phyloP scores from a whole-genome alignment of 768 basidiomycete species.

The Candolleomyces efflorescens region DNA sequence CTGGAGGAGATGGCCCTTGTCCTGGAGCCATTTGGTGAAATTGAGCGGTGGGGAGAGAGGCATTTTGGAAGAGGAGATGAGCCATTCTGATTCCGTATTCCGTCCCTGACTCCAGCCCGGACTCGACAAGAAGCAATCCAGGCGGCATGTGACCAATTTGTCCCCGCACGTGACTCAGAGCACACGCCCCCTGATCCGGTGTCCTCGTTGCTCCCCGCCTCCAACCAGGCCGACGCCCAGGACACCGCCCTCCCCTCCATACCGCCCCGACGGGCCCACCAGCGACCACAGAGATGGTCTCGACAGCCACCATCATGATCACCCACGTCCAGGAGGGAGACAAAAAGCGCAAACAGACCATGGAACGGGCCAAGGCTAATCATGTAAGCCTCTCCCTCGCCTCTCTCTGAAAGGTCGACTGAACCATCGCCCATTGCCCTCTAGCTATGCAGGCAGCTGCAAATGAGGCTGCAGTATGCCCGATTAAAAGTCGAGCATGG shows the following conservation, averaged over 20 bases:
- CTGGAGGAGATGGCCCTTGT: conserved; percentile 75
- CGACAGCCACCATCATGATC: conserved; percentile 19
- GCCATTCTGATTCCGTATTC: background rate
- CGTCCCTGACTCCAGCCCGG: too few species aligned
- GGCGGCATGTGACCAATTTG: background rate
- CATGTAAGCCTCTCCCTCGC: conserved; percentile 40
- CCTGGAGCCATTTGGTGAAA: conserved; percentile 82
- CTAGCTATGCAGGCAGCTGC: conserved; percentile 68
- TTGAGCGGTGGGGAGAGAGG: conserved; percentile 80
- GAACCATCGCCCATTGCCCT: background rate
- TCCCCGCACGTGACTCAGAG: background rate
- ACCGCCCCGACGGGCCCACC: background rate
- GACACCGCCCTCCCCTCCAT: background rate
- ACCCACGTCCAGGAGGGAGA: conserved; percentile 32
- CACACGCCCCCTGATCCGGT: background rate
- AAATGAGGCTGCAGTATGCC: conserved; percentile 73
- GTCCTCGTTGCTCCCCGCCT: conserved; percentile 6
- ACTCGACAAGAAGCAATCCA: too few species aligned
- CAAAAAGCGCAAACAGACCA: conserved; percentile 43
- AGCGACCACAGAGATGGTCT: conserved; percentile 19
- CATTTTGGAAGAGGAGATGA: conserved; percentile 35
- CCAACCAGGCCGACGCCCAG: background rate
- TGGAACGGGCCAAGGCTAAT: conserved; percentile 53
- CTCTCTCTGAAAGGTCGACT: background rate
- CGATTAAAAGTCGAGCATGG: conserved; percentile 77